Conservation (phyloP, 2,329 filamentous ascomycete genomes). For the Sphaceloma murrayae region DNA sequence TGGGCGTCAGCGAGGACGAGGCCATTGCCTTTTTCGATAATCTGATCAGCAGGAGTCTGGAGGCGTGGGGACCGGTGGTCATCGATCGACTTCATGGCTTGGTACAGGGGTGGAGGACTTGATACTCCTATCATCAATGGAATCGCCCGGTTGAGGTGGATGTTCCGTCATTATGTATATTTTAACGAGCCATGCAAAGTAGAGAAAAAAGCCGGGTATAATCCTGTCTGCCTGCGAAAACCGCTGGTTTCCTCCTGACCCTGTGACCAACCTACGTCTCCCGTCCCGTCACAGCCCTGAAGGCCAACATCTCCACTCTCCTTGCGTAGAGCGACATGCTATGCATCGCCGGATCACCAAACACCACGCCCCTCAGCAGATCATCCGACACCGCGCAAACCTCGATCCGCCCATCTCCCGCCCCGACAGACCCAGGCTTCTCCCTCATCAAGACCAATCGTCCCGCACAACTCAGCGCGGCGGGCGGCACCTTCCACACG, state of each 20-base stretch:
- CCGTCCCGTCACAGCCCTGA: conserved; percentile 52
- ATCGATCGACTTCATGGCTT: conserved; percentile 93
- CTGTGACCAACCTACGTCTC: not conserved
- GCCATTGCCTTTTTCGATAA: conserved; percentile 79
- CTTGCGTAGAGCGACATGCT: conserved; percentile 68
- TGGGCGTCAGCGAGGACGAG: conserved; percentile 87
- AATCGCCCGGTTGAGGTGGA: not conserved
- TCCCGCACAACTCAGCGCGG: conserved; percentile 61
- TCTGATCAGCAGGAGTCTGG: conserved; percentile 82
- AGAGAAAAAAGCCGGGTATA: no score
- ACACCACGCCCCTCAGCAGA: conserved; percentile 59
- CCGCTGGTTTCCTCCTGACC: no score
- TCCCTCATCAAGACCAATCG: conserved; percentile 55
- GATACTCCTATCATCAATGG: no score
- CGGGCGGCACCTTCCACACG: conserved; percentile 56
- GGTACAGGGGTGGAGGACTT: conserved; percentile 82
- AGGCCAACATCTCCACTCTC: conserved; percentile 61
- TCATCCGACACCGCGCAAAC: conserved; percentile 61
- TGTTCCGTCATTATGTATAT: not conserved
- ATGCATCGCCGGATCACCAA: conserved; percentile 74
- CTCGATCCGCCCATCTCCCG: conserved; percentile 47
- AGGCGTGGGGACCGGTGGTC: conserved; percentile 81
- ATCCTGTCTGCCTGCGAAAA: no score
- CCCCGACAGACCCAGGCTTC: conserved; percentile 26
- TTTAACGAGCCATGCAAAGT: no score